Evolutionary conservation across 306 rosid genomes (phyloP).

Genomic region (Acacia confusa): DNA sequence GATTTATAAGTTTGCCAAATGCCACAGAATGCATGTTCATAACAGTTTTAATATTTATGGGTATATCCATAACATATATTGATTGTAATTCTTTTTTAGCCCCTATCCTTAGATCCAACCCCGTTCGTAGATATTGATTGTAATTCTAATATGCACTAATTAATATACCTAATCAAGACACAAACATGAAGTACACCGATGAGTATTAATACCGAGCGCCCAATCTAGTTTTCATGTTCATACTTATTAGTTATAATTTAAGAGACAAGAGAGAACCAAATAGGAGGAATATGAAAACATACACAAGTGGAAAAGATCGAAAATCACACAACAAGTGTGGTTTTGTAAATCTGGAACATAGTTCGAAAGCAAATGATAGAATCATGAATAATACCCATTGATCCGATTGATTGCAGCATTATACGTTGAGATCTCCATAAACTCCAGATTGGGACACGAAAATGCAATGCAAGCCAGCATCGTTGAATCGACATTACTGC

Average conservation of each 20-base stretch:
- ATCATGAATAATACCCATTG: constrained; percentile 61
- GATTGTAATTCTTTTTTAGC: background rate
- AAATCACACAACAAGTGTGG: background rate
- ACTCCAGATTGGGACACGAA: constrained; percentile 87
- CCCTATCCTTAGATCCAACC: no score
- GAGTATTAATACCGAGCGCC: background rate
- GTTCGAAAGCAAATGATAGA: background rate
- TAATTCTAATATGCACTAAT: background rate
- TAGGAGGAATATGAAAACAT: background rate
- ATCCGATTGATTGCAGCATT: constrained; percentile 66
- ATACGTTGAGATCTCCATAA: constrained; percentile 62
- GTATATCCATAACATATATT: background rate
- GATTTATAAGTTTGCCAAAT: background rate
- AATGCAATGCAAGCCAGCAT: constrained; percentile 94
- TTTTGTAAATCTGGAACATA: background rate
- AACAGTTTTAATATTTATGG: background rate
- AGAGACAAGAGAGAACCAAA: background rate
- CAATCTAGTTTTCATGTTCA: background rate
- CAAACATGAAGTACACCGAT: background rate
- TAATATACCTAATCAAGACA: background rate
- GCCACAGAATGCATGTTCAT: background rate
- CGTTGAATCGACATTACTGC: constrained; percentile 91
- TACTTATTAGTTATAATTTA: background rate
- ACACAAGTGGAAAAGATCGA: background rate
- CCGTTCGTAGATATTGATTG: background rate